Evolutionary conservation across 306 rosid genomes (phyloP).

Genomic region (Myrica gale): DNA sequence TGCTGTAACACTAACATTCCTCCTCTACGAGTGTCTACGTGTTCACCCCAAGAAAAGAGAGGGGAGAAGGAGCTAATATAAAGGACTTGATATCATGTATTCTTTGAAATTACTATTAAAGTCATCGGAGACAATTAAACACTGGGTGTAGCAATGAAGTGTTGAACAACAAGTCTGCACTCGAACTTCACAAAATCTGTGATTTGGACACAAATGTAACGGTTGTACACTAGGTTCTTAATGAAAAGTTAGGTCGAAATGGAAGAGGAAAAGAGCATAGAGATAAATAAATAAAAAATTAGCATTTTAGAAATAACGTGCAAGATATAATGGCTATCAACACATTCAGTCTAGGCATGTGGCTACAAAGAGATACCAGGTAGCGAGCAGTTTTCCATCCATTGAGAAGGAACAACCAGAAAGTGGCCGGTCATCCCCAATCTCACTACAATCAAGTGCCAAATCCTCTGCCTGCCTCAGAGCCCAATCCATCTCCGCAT

Average conservation of each 20-base stretch:
- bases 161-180: not conserved
- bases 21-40: not conserved
- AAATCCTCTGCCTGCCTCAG: constrained; percentile 65
- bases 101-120: not conserved
- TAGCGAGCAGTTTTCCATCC: constrained; percentile 74
- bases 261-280: not conserved
- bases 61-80: not conserved
- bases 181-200: not conserved
- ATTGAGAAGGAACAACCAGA: constrained; percentile 78
- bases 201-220: not conserved
- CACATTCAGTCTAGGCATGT: not conserved
- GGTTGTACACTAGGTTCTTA: not conserved
- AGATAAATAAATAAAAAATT: not conserved
- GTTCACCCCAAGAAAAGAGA: not conserved
- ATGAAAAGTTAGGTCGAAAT: not conserved
- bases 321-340: not conserved
- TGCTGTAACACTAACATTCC: not conserved
- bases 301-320: not conserved
- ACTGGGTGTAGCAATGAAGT: not conserved
- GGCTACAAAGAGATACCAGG: constrained; percentile 28
- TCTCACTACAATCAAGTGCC: constrained; percentile 81
- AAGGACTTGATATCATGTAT: not conserved
- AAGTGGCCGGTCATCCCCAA: constrained; percentile 96
- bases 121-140: not conserved
- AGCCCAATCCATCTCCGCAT: constrained; percentile 83